phyloP scores from a whole-genome alignment of 768 basidiomycete species.

The Leccinum aurantiacum region DNA sequence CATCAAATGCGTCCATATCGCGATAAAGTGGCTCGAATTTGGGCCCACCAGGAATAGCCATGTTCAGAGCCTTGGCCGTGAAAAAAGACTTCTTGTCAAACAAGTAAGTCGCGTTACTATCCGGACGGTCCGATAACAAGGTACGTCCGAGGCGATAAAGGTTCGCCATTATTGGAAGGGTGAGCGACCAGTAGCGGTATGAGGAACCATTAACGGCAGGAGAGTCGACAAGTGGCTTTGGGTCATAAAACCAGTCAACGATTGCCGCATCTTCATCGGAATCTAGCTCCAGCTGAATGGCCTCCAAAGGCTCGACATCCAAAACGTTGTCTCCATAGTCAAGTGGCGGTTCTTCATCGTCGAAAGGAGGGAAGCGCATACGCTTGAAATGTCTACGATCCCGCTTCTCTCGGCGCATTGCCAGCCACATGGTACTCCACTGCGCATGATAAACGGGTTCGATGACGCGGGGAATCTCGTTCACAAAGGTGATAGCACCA shows the following conservation, averaged over 20 bases:
- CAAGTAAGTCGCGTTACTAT: slow-evolving; percentile 87
- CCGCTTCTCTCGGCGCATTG: slow-evolving; percentile 97
- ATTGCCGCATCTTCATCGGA: slow-evolving; percentile 89
- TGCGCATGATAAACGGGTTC: slow-evolving; percentile 99
- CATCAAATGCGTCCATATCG: slow-evolving; percentile 96
- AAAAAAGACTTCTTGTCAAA: slow-evolving; percentile 99
- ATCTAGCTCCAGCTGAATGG: slow-evolving; percentile 95
- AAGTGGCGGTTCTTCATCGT: slow-evolving; percentile 97
- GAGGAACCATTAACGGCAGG: slow-evolving; percentile 89
- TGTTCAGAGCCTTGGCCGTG: slow-evolving; percentile 94
- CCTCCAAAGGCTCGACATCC: slow-evolving; percentile 96
- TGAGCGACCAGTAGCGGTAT: slow-evolving; percentile 90
- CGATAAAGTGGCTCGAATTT: slow-evolving; percentile 98
- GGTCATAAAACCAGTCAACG: slow-evolving; percentile 98
- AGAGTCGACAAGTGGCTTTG: slow-evolving; percentile 90
- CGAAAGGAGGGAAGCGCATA: slow-evolving; percentile 99
- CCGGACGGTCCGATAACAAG: slow-evolving; percentile 88
- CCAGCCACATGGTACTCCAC: slow-evolving; percentile 99
- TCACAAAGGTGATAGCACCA: slow-evolving; percentile 99
- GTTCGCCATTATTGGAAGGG: slow-evolving; percentile 95
- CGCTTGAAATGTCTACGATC: slow-evolving; percentile 99
- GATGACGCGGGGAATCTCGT: slow-evolving; percentile 94
- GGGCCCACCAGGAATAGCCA: slow-evolving; percentile 97
- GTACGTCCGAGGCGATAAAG: slow-evolving; percentile 94
- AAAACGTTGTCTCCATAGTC: slow-evolving; percentile 99